Conservation (phyloP, 2,329 filamentous ascomycete genomes). For the Venturia pyrina region DNA sequence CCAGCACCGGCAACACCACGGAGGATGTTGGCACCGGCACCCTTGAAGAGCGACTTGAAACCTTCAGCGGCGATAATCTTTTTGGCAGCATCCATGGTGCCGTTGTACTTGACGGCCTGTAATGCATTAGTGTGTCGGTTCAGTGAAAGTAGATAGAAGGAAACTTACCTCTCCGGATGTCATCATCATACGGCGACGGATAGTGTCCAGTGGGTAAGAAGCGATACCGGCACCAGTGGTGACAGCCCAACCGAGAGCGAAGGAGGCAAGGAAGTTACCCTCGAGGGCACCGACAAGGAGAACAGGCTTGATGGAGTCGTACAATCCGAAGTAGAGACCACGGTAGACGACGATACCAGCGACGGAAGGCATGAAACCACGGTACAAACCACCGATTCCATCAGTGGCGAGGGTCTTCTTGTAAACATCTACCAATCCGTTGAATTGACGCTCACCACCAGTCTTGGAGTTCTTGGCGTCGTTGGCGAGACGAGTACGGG, state of each 20-base stretch:
- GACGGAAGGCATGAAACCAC: slow-evolving; percentile 99
- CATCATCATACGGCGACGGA: slow-evolving; percentile 99
- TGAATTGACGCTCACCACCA: slow-evolving; percentile 98
- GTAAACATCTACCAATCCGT: slow-evolving; percentile 99
- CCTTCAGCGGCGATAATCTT: slow-evolving; percentile 96
- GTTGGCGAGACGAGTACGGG: slow-evolving; percentile 99
- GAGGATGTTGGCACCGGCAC: slow-evolving; percentile 99
- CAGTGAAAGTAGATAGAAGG: slow-evolving; percentile 24
- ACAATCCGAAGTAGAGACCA: slow-evolving; percentile 99
- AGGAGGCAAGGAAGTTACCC: slow-evolving; percentile 99
- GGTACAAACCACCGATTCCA: slow-evolving; percentile 99
- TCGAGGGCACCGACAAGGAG: slow-evolving; percentile 82
- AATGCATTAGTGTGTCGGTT: slow-evolving; percentile 15
- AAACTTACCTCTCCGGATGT: slow-evolving; percentile 61
- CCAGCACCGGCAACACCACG: slow-evolving; percentile 99
- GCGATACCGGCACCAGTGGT: slow-evolving; percentile 99
- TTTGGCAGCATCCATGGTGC: slow-evolving; percentile 84
- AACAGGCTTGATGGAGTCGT: slow-evolving; percentile 99
- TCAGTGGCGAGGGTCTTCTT: slow-evolving; percentile 98
- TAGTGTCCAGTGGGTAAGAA: slow-evolving; percentile 99
- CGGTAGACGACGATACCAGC: slow-evolving; percentile 99
- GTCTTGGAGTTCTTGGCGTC: slow-evolving; percentile 98
- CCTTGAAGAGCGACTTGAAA: slow-evolving; percentile 99
- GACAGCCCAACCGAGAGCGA: slow-evolving; percentile 96
- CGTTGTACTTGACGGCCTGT: slow-evolving; percentile 99